Percentiles rank a stretch among this genome's conserved stretches.
Evolutionary conservation across 306 rosid genomes (phyloP).

Genomic region (Arachis stenosperma): DNA sequence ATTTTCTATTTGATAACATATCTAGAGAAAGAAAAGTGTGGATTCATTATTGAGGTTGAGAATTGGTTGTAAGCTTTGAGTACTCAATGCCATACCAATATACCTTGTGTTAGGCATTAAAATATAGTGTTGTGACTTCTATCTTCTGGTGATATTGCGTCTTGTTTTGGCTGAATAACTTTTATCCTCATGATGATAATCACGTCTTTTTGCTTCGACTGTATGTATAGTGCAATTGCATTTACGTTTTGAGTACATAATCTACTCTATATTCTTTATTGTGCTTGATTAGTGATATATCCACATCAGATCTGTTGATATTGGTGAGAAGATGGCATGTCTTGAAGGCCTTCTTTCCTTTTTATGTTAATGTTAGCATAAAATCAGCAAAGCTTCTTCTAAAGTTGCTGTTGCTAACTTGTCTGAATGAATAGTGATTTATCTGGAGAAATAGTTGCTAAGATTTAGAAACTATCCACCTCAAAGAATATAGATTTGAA

Average conservation of each 20-base stretch:
- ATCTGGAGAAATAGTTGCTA: not conserved
- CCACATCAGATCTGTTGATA: slow-evolving; percentile 7
- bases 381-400: not conserved
- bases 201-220: slow-evolving; percentile 5
- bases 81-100: not conserved
- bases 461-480: slow-evolving; percentile 6
- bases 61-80: not conserved
- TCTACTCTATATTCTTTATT: not conserved
- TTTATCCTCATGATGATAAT: not conserved
- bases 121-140: not conserved
- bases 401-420: not conserved
- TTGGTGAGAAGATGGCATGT: not conserved
- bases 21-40: not conserved
- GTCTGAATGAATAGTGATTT: not conserved
- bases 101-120: not conserved
- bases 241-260: slow-evolving; percentile 18
- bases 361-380: not conserved
- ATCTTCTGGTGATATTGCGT: not conserved
- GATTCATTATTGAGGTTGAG: slow-evolving; percentile 17
- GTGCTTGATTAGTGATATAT: slow-evolving; percentile 27
- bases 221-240: slow-evolving; percentile 1
- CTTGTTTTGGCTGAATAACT: not conserved
- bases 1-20: too few relatives aligned
- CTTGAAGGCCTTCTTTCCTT: not conserved
- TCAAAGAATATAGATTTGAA: not conserved